Percentiles rank a stretch among this genome's conserved stretches.
Evolutionary conservation across 1,284 basidiomycete genomes (phyloP).

Genomic region (Sporisorium scitamineum): DNA sequence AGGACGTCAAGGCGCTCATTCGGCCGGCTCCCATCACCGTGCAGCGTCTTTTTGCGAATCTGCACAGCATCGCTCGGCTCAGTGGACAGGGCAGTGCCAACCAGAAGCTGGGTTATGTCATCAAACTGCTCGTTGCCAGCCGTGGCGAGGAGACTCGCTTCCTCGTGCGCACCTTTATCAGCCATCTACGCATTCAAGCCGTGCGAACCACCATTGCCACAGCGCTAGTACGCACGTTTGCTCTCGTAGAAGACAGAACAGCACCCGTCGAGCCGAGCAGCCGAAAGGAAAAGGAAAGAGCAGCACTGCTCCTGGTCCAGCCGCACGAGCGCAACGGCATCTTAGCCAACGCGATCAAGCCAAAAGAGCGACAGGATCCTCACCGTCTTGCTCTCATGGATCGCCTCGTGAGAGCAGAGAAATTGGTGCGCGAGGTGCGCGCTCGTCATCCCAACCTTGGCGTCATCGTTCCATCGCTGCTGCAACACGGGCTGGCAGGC

Average conservation of each 20-base stretch:
- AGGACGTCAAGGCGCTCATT: conserved; percentile 63
- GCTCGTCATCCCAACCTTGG: conserved; percentile 90
- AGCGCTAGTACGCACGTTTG: conserved; percentile 83
- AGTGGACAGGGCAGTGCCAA: conserved; percentile 82
- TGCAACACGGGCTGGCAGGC: conserved; percentile 59
- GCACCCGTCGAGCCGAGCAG: conserved; percentile 8
- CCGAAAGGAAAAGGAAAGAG: conserved; percentile 29
- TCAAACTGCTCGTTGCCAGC: conserved; percentile 84
- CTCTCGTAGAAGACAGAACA: conserved; percentile 70
- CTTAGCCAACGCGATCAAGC: conserved; percentile 62
- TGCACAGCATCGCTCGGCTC: conserved; percentile 72
- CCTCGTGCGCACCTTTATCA: conserved; percentile 82
- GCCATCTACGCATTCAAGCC: conserved; percentile 84
- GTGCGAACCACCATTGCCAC: conserved; percentile 85
- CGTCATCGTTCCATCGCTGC: conserved; percentile 78
- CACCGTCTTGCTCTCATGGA: conserved; percentile 56
- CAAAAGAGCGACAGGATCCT: conserved; percentile 67
- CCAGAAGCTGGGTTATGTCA: conserved; percentile 82
- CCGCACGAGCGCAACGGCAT: conserved; percentile 56
- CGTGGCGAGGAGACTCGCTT: conserved; percentile 88
- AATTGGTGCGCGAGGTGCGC: conserved; percentile 77
- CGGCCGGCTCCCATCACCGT: conserved; percentile 62
- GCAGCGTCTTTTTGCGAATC: conserved; percentile 60
- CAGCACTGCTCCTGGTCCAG: conserved; percentile 25
- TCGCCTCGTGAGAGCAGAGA: conserved; percentile 63